Base-by-base conservation (phyloP, 805 yeast species). In the Yarrowia porcina region DNA sequence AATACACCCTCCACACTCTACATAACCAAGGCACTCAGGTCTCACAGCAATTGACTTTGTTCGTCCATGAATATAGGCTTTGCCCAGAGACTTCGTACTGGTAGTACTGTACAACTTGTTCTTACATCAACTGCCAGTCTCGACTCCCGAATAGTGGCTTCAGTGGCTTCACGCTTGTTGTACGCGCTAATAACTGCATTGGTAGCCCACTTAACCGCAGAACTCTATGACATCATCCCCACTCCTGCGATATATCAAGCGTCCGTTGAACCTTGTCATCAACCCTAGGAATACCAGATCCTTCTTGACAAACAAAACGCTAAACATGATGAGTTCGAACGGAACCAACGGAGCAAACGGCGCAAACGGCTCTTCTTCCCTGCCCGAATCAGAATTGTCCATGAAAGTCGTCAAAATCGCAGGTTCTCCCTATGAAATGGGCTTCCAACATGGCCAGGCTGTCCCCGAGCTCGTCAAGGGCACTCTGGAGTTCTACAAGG, bases 371-470 rank as follows among this genome's bases (percentile, higher is more conserved):
- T 32, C 56, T 23, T 15, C 38, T 20, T n/a, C n/a, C 28, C n/a
- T 28, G 4, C 15, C 39, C 30, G 30, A 32, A 21, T 30, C 38
- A 20, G 39, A 49, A 49, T n/a, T 28, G 28, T 56, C 41, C 15
- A 65, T 65, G 66, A 64, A 52, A 39, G 36, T 41, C 13, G 30
- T 65, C 59, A 61, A 54, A 17, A 52, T 65, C 23, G n/a, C 64
- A 18, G 66, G 66, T 5, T 33, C 41, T 11, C 62, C 67, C 25
- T 65, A 49, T 38, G 47, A 67, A 63, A 73, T 76, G 52, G 79
- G 80, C 4, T 60, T 67, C 13, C 68, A 69, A 25, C 80, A 76
- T 64, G 79, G 79, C 38, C 60, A 63, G 18, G 66, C 67, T 5
- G 79, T 77, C n/a, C 66, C 67, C 49, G 61, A 63, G 5, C 71